Percentiles rank a stretch among this genome's conserved stretches.
Conservation (phyloP, 768 basidiomycete genomes). For the Clitopilus hobsonii region DNA sequence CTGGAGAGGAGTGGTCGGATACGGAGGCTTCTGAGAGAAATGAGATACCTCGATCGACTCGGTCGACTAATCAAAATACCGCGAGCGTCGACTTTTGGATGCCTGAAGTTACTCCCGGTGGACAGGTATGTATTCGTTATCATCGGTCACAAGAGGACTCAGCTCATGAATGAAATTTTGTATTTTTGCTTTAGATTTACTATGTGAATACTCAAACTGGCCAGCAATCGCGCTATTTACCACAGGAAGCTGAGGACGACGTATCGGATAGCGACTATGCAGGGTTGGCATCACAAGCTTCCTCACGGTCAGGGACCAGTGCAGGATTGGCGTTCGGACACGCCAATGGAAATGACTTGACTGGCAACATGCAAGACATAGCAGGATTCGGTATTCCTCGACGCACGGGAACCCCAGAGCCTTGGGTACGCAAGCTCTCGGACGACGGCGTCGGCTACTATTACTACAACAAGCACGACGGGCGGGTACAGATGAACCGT, state of each 20-base stretch:
- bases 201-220: conserved; percentile 91
- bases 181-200: conserved; percentile 62
- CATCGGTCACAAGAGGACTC: neutral
- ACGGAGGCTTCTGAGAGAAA: conserved; percentile 34
- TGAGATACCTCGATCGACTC: conserved; percentile 25
- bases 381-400: conserved; percentile 61
- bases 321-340: conserved; percentile 46
- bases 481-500: conserved; percentile 63
- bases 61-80: conserved; percentile 27
- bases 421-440: conserved; percentile 77
- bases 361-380: conserved; percentile 29
- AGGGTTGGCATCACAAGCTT: conserved; percentile 51
- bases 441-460: conserved; percentile 82
- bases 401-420: conserved; percentile 63
- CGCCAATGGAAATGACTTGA: conserved; percentile 30
- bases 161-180: neutral
- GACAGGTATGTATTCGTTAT: conserved; percentile 54
- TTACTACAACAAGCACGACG: conserved; percentile 70
- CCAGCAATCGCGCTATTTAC: conserved; percentile 79
- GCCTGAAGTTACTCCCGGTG: conserved; percentile 76
- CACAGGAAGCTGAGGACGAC: conserved; percentile 65
- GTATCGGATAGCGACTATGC: conserved; percentile 59
- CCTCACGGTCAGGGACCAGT: conserved; percentile 50
- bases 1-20: conserved; percentile 58
- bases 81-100: conserved; percentile 82